Evolutionary conservation across 257 asterid species (phyloP).

Genomic region (Nemophila menziesii): DNA sequence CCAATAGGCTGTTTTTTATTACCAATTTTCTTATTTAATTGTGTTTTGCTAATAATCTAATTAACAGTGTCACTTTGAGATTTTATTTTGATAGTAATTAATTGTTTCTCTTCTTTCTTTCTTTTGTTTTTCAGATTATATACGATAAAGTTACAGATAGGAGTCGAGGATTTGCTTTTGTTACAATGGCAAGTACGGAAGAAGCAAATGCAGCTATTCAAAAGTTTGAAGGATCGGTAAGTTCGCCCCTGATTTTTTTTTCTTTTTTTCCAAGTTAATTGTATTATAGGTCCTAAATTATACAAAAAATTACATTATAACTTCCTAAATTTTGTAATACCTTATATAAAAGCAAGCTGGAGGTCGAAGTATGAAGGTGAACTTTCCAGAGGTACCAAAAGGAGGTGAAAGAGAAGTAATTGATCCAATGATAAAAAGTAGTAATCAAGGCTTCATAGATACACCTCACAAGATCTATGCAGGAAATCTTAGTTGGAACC

Average conservation of each 20-base stretch:
- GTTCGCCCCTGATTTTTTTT: no score
- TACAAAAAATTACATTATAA: no score
- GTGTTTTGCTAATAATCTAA: no score
- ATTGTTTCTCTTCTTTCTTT: conserved; percentile 7
- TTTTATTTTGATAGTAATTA: no score
- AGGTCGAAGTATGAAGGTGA: conserved; percentile 75
- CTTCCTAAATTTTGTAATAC: no score
- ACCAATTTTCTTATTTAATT: no score
- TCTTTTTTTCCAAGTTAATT: no score
- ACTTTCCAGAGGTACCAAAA: conserved; percentile 90
- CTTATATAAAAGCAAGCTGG: conserved; percentile 81
- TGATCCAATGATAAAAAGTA: conserved; percentile 47
- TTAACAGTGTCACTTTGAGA: no score
- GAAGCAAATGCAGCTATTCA: conserved; percentile 84
- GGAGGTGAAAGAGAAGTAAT: conserved; percentile 88
- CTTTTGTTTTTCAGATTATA: conserved; percentile 37
- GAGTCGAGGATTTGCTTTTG: conserved; percentile 89
- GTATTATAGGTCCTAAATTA: no score
- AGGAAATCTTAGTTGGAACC: conserved; percentile 60
- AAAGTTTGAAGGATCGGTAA: conserved; percentile 80
- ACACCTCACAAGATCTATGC: conserved; percentile 73
- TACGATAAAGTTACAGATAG: conserved; percentile 78
- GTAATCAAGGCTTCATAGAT: conserved; percentile 56
- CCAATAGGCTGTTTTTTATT: no score
- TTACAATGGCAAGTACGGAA: conserved; percentile 67